Evolutionary conservation across 768 basidiomycete species (phyloP).

Genomic region (Russula brevipes): DNA sequence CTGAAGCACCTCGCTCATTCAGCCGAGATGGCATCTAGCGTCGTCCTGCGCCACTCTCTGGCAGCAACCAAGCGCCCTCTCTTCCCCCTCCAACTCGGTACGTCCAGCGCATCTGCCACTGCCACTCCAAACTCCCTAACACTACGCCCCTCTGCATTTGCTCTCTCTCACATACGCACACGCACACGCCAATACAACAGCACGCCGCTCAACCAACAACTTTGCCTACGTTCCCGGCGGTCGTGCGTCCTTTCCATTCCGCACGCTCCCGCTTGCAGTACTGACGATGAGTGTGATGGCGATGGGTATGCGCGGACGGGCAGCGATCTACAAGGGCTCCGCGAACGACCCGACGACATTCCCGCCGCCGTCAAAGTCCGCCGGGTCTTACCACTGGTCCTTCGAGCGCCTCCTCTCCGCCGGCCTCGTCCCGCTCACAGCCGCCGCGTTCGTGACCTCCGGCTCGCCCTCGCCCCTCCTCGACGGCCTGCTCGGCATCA

Average conservation of each 20-base stretch:
- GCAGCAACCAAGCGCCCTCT: constrained; percentile 9
- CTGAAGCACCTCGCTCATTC: neutral
- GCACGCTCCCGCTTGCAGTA: neutral
- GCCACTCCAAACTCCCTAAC: too few relatives aligned
- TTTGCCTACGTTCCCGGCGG: constrained; percentile 60
- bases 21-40: constrained; percentile 6
- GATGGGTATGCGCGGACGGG: neutral
- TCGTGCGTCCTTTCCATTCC: constrained; percentile 42
- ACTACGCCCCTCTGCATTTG: too few relatives aligned
- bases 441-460: constrained; percentile 76
- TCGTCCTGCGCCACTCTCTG: constrained; percentile 7
- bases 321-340: constrained; percentile 84
- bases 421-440: constrained; percentile 81
- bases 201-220: constrained; percentile 14
- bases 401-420: constrained; percentile 93
- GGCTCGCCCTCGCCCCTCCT: constrained; percentile 74
- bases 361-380: constrained; percentile 70
- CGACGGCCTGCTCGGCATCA: constrained; percentile 84
- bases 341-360: constrained; percentile 94
- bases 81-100: constrained; percentile 2
- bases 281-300: neutral
- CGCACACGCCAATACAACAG: constrained; percentile 21
- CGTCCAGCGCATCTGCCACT: too few relatives aligned
- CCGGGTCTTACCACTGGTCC: constrained; percentile 89
- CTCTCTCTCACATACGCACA: constrained; percentile 11